Base-by-base conservation (phyloP, 305 asterid species). In the Solanum hybrid region DNA sequence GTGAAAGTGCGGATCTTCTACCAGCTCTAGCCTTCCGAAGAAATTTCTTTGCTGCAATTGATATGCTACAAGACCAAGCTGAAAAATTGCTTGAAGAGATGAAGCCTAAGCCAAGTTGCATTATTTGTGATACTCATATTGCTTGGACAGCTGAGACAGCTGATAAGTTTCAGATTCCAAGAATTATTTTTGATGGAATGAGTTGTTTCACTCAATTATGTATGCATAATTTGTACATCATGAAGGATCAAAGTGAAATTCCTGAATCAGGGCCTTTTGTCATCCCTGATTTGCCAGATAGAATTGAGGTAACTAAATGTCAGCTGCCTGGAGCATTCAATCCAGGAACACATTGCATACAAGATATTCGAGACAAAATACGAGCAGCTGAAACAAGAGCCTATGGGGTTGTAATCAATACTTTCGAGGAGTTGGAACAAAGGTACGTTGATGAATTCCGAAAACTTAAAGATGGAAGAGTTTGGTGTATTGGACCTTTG, bases 121-220 rank as follows among this genome's bases (percentile, higher is more conserved):
- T 94, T 39, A 91, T 95, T 7, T 90, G 90, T 28, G 98, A 95
- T 90, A 93, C 90, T 46, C 42, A 88, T 87, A n/a, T 93, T 4
- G 33, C 91, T 0, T 95, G 96, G 96, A 93, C 93, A 0, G 87
- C 92, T 3, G 85, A 93, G 5, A 80, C 90, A 11, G 91, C 93
- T 4, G 13, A 11, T 5, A 92, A 51, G 64, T 90, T 92, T n/a
- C 9, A 67, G 9, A 90, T 96, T 31, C 96, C 96, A 1, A 89
- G 97, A 92, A 42, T 95, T 28, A 40, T 93, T 3, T 96, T 96
- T 86, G 93, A 95, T 51, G 96, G 97, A 34, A 93, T 91, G 95
- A 89, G 94, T 86, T 94, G 96, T 40, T 96, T 96, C 64, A 46
- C 94, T 5, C 93, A 81, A 24, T 6, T 94, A 13, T 82, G 94